These are phyloP conservation scores for Phytophthora lateralis DNA, from an alignment of 352 stramenopile genomes.

Conservation along the genomic window DNA sequence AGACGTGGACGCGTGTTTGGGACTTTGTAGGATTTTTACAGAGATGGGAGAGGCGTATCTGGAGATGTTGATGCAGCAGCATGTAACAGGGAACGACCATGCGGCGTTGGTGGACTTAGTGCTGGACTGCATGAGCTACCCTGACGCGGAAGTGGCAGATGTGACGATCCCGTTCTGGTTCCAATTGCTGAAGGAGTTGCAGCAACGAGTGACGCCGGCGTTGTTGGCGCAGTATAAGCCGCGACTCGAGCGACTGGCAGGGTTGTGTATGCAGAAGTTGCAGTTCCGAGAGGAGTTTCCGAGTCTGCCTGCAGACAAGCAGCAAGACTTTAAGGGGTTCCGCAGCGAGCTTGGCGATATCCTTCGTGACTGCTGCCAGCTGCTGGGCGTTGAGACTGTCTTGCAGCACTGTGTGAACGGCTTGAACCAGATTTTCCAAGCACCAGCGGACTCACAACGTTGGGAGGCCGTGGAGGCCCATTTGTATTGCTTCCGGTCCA, in stretches of 20 bases:
- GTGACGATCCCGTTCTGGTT: constrained; percentile 90
- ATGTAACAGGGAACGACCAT: constrained; percentile 49
- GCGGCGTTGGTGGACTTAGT: constrained; percentile 78
- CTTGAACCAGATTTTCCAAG: constrained; percentile 70
- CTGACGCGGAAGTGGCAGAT: constrained; percentile 79
- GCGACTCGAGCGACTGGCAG: constrained; percentile 61
- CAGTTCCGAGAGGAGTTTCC: constrained; percentile 79
- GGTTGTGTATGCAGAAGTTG: constrained; percentile 83
- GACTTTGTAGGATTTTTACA: constrained; percentile 89
- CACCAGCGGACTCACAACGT: constrained; percentile 41
- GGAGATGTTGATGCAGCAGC: constrained; percentile 59
- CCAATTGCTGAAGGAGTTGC: constrained; percentile 59
- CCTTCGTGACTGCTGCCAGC: constrained; percentile 75
- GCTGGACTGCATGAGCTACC: constrained; percentile 88
- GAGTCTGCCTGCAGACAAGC: constrained; percentile 64
- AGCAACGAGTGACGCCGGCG: constrained; percentile 17
- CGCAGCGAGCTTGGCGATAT: constrained; percentile 83
- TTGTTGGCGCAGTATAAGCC: constrained; percentile 52
- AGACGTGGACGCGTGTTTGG: constrained; percentile 76
- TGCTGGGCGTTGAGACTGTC: constrained; percentile 73
- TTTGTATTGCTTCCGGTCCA: constrained; percentile 85
- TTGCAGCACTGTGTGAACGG: constrained; percentile 81
- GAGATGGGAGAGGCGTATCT: constrained; percentile 91
- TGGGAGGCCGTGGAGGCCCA: constrained; percentile 86
- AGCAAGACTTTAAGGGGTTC: constrained; percentile 85